phyloP scores from a whole-genome alignment of 1,284 basidiomycete genomes.

The Quambalaria eucalypti region DNA sequence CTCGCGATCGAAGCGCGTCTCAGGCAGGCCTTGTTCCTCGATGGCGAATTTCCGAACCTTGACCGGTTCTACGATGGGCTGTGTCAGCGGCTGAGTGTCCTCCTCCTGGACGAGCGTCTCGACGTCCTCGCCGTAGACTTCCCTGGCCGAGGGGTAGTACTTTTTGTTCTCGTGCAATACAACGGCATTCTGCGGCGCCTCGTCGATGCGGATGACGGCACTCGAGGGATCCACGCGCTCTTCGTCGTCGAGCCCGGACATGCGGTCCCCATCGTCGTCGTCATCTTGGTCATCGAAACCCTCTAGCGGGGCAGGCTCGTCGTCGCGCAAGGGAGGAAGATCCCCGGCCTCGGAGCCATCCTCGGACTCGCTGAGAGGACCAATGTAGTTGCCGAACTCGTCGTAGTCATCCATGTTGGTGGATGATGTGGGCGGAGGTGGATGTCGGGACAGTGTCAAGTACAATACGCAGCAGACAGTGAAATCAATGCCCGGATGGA shows the following conservation, averaged over 20 bases:
- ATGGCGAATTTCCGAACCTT: constrained; percentile 86
- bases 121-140: constrained; percentile 86
- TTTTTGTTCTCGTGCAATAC: constrained; percentile 94
- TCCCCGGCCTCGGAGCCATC: constrained; percentile 10
- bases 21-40: constrained; percentile 34
- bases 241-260: constrained; percentile 5
- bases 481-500: too few species aligned
- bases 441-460: too few species aligned
- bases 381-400: constrained; percentile 47
- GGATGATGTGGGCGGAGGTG: too few species aligned
- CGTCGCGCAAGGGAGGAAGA: too few species aligned
- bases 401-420: constrained; percentile 16
- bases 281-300: constrained; percentile 12
- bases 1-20: constrained; percentile 51
- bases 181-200: constrained; percentile 65
- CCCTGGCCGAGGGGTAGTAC: constrained; percentile 86
- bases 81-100: constrained; percentile 85
- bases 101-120: constrained; percentile 98
- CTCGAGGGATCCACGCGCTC: constrained; percentile 46
- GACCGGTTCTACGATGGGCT: constrained; percentile 90
- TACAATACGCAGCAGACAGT: too few species aligned
- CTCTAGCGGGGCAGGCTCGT: constrained; percentile 1
- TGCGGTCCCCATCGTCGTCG: constrained; percentile 2
- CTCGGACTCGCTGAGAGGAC: constrained; percentile 42
- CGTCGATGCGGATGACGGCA: constrained; percentile 35